Percentiles rank a stretch among this genome's conserved stretches.
phyloP scores from a whole-genome alignment of 1,139 yeast genomes.

The Taphrina deformans region DNA sequence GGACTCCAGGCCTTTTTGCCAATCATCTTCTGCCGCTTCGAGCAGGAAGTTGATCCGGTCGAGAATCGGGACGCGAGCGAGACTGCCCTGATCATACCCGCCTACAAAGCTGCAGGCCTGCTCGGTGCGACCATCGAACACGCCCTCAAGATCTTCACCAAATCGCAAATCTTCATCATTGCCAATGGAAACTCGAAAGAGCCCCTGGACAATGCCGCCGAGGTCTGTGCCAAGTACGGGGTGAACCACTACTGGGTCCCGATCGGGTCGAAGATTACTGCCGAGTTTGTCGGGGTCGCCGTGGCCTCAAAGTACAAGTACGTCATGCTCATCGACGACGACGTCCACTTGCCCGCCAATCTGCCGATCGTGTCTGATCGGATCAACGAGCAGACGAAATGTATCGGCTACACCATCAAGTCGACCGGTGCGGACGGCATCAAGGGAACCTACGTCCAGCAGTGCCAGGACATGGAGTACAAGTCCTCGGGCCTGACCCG shows the following conservation, averaged over 20 bases:
- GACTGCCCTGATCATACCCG: slow-evolving; percentile 15
- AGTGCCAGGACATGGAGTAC: slow-evolving; percentile 29
- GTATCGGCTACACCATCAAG: slow-evolving; percentile 27
- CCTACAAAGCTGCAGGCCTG: slow-evolving; percentile 22
- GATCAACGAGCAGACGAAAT: slow-evolving; percentile 3
- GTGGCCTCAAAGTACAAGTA: slow-evolving; percentile 20
- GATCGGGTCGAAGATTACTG: slow-evolving; percentile 17
- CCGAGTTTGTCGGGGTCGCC: slow-evolving; percentile 18
- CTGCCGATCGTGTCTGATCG: slow-evolving; percentile 11
- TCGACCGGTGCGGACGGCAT: slow-evolving; percentile 22
- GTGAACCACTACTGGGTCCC: slow-evolving; percentile 28
- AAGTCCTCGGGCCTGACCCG: slow-evolving; percentile 15
- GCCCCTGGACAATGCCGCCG: slow-evolving; percentile 19
- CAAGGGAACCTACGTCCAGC: slow-evolving; percentile 19
- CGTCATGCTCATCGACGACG: slow-evolving; percentile 27
- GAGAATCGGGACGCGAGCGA: slow-evolving; percentile 17
- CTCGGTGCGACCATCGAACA: slow-evolving; percentile 17
- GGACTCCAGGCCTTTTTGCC: slow-evolving; percentile 16
- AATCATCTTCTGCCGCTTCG: slow-evolving; percentile 9
- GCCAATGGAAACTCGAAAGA: slow-evolving; percentile 12
- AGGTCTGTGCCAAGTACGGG: slow-evolving; percentile 22
- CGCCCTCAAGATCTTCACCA: slow-evolving; percentile 17
- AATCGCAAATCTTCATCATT: slow-evolving; percentile 20
- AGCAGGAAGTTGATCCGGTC: slow-evolving; percentile 21
- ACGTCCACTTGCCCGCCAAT: slow-evolving; percentile 16